Base-by-base conservation (phyloP, 78 protist genomes). In the Isochrysis galbana region DNA sequence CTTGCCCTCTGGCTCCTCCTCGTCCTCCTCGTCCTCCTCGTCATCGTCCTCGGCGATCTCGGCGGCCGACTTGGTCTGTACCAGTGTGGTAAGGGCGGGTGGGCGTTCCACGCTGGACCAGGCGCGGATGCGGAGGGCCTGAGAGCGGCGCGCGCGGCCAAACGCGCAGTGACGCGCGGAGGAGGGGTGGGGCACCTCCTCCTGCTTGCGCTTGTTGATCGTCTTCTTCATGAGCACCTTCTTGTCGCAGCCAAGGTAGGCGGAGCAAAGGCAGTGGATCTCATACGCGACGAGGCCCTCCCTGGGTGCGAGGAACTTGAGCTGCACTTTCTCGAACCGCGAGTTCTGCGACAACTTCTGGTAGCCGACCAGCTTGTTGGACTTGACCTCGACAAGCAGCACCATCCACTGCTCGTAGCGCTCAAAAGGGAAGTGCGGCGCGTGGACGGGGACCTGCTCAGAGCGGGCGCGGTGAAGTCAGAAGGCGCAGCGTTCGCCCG, bases 21-120 rank as follows among this genome's bases (percentile, higher is more conserved):
- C 87, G 38, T 78, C 87, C 87, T 39, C 87, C 54, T 78, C 87
- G 39, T 78, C 78, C 39, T 69, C 87, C 38, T 78, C 87, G 36
- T 78, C 87, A 32, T 78, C 87, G 21, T 78, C 87, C 34, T 39
- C 87, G 17, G 47, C 87, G 36, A 23, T 21, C 54, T 14, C 87
- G 34, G 47, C 87, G 19, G 87, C 87, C 36, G 87, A 4, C 36
- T 39, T 42, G 47, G 3, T 17, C 46, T n/a, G n/a, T n/a, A n/a
- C n/a, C n/a, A n/a, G n/a, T n/a, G n/a, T n/a, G n/a, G n/a, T n/a
- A n/a, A n/a, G n/a, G n/a, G n/a, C n/a, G n/a, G n/a, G n/a, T n/a
- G n/a, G n/a, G n/a, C n/a, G n/a, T n/a, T n/a, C n/a, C n/a, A n/a
- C n/a, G n/a, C n/a, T n/a, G n/a, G n/a, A n/a, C n/a, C n/a, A n/a